Percentiles rank a stretch among this genome's conserved stretches.
phyloP scores from a whole-genome alignment of 129 eudicot species.

The Centella asiatica region DNA sequence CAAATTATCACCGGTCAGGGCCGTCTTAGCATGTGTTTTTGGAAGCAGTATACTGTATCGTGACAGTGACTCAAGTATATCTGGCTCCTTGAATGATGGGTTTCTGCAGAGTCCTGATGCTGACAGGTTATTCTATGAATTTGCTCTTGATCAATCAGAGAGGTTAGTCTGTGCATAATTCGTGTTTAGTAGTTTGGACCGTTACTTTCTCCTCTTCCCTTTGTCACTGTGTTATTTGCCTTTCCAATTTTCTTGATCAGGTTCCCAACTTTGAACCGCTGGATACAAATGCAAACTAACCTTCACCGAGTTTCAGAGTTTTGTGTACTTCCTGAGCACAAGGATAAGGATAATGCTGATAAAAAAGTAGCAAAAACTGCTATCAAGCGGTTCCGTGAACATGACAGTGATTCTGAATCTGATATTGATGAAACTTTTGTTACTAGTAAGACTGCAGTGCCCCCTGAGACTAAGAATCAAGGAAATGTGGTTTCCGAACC shows the following conservation, averaged over 20 bases:
- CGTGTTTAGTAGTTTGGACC: not conserved
- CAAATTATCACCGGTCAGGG: conserved; percentile 88
- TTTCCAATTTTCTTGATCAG: conserved; percentile 29
- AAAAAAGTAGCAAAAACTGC: conserved; percentile 37
- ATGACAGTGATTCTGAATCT: conserved; percentile 78
- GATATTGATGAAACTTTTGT: conserved; percentile 71
- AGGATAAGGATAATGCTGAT: conserved; percentile 29
- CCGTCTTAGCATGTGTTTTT: conserved; percentile 88
- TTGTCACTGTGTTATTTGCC: conserved; percentile 8
- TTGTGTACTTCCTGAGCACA: conserved; percentile 54
- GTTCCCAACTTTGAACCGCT: conserved; percentile 96
- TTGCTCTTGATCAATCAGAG: conserved; percentile 98
- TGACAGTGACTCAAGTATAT: conserved; percentile 52
- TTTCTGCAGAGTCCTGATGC: conserved; percentile 56
- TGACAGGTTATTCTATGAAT: conserved; percentile 83
- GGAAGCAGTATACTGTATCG: conserved; percentile 76
- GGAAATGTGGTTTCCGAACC: conserved; percentile 30
- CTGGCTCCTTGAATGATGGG: conserved; percentile 60
- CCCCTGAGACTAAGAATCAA: conserved; percentile 39
- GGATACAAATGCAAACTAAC: conserved; percentile 98
- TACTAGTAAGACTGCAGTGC: conserved; percentile 26
- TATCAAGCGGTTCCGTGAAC: conserved; percentile 70
- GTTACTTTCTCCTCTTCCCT: conserved; percentile 6
- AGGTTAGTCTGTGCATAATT: conserved; percentile 38
- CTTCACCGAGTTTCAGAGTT: conserved; percentile 92